phyloP scores from a whole-genome alignment of 2,329 filamentous ascomycete genomes.

The Macrophomina tecta region DNA sequence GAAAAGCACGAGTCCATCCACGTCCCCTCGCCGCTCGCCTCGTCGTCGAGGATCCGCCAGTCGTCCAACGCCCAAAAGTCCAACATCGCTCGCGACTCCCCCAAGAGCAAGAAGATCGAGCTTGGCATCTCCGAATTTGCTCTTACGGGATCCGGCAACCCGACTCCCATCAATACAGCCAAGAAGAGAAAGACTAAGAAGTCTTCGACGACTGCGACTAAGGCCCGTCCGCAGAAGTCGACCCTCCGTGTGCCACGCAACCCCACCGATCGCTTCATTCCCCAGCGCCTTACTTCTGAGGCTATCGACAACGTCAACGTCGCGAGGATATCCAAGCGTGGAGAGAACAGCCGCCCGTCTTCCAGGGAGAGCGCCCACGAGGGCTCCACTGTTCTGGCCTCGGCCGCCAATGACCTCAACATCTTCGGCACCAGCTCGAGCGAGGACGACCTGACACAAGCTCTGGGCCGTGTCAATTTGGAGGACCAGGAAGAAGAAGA shows the following conservation, averaged over 20 bases:
- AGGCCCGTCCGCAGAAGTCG: constrained; percentile 35
- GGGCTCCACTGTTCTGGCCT: constrained; percentile 76
- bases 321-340: constrained; percentile 37
- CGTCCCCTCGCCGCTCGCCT: constrained; percentile 25
- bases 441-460: constrained; percentile 61
- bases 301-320: constrained; percentile 82
- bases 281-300: constrained; percentile 88
- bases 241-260: constrained; percentile 58
- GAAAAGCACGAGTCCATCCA: constrained; percentile 27
- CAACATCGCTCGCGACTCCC: constrained; percentile 79
- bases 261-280: constrained; percentile 90
- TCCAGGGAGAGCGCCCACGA: constrained; percentile 71
- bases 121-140: constrained; percentile 92
- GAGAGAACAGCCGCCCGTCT: constrained; percentile 68
- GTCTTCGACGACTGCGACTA: constrained; percentile 40
- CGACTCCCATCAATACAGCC: constrained; percentile 52
- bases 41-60: constrained; percentile 24
- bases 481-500: constrained; percentile 67
- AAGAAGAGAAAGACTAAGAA: constrained; percentile 61
- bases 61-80: constrained; percentile 83
- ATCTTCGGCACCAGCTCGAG: constrained; percentile 65
- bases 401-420: constrained; percentile 71
- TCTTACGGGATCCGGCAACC: constrained; percentile 78
- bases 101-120: constrained; percentile 87
- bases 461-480: constrained; percentile 56